Percentiles rank a stretch among this genome's conserved stretches.
phyloP scores from a whole-genome alignment of 2,329 filamentous ascomycete species.

The Penicillium sp. region DNA sequence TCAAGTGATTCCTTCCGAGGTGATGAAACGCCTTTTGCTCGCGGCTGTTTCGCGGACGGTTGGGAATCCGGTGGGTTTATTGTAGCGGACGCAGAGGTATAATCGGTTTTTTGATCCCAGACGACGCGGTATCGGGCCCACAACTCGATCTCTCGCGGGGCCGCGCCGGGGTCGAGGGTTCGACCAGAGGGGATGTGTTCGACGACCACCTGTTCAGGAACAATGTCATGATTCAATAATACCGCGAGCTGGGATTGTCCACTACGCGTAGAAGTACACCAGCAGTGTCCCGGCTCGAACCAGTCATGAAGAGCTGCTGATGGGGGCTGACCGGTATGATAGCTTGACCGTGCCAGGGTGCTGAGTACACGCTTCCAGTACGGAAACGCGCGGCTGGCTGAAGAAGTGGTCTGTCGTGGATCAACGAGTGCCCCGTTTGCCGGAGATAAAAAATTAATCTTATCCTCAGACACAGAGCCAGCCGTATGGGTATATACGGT shows the following conservation, averaged over 20 bases:
- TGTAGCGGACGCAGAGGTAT: too few species aligned
- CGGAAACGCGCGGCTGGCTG: conserved; percentile 33
- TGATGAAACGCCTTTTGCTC: background rate
- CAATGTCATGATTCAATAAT: conserved; percentile 44
- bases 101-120: background rate
- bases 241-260: conserved; percentile 41
- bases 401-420: conserved; percentile 54
- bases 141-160: conserved; percentile 64
- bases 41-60: background rate
- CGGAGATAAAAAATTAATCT: conserved; percentile 67
- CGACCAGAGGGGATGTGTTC: conserved; percentile 63
- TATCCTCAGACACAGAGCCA: conserved; percentile 17
- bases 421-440: conserved; percentile 63
- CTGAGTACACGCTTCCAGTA: conserved; percentile 16
- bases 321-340: conserved; percentile 30
- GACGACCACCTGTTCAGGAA: conserved; percentile 63
- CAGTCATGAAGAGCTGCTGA: conserved; percentile 60
- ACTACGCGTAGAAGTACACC: conserved; percentile 60
- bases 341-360: background rate
- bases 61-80: too few species aligned
- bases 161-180: conserved; percentile 55
- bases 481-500: conserved; percentile 19
- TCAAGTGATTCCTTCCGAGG: background rate
- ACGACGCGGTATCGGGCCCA: conserved; percentile 48
- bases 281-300: conserved; percentile 79